These are phyloP conservation scores for Pseudogymnoascus sp. DNA, from an alignment of 2,329 filamentous ascomycete species.

Conservation along the genomic window DNA sequence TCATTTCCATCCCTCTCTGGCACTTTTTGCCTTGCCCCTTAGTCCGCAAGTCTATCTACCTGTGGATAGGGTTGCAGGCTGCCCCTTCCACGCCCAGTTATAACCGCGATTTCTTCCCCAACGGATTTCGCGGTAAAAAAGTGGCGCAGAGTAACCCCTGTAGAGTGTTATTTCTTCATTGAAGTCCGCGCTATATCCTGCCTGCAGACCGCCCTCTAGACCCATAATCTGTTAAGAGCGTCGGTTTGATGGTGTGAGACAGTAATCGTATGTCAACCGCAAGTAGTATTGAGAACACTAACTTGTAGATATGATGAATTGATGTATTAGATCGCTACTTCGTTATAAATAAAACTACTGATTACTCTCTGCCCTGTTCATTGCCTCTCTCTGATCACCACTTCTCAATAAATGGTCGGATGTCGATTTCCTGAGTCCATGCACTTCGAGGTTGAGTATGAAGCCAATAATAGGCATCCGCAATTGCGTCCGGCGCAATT, in stretches of 20 bases:
- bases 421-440: conserved; percentile 75
- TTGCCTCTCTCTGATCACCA: conserved; percentile 28
- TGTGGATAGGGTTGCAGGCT: neutral
- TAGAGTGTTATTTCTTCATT: conserved; percentile 33
- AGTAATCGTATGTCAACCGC: conserved; percentile 30
- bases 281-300: neutral
- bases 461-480: conserved; percentile 75
- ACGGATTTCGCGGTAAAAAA: conserved; percentile 90
- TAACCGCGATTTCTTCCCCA: conserved; percentile 68
- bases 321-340: neutral
- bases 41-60: neutral
- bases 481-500: conserved; percentile 70
- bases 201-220: conserved; percentile 73
- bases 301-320: neutral
- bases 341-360: neutral
- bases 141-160: conserved; percentile 69
- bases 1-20: neutral
- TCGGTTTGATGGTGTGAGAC: conserved; percentile 83
- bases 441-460: conserved; percentile 71
- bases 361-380: too few species aligned
- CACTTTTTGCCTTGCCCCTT: neutral
- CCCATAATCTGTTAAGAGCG: conserved; percentile 48
- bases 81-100: conserved; percentile 58
- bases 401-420: conserved; percentile 75
- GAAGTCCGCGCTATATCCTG: conserved; percentile 45